Evolutionary conservation across 202 grass and related monocot species (phyloP), one percentile per base, ranked within the genome.

Genomic region (Brachypodium distachyon): DNA sequence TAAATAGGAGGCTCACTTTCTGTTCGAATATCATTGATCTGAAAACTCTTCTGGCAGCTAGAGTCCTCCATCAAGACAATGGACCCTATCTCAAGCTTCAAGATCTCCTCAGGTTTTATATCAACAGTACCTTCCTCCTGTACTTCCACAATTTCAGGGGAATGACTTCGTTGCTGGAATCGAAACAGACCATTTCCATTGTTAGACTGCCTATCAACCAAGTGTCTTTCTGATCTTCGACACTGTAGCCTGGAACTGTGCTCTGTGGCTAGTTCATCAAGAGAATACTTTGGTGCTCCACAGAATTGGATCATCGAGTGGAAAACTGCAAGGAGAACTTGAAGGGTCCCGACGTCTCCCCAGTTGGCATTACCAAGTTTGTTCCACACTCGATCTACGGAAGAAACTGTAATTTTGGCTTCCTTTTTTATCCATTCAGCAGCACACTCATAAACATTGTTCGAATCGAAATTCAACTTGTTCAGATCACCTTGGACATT

Each of bases 361-460:
- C 96, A 99, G 72, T 99, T 99, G 82, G 96, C 92, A 87, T 99
- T 99, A 61, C 96, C 96, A 60, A 99, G 89, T 71, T 99, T 99
- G 84, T 99, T 99, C 96, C 96, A 99, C 9, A 99, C 80, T 32
- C 74, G 85, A 70, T 99, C 96, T 66, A 93, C 76, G 6, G 96
- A 87, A 61, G 96, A 99, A 83, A 99, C 85, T 11, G 81, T 87
- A 61, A 99, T 92, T 83, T 75, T 87, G 9, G 89, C 85, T 78
- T 99, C 87, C 2, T 74, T 76, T 81, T 87, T 90, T 73, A 96
- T 87, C 96, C 96, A 99, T 51, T 90, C 75, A 37, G 92, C 96
- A 84, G 96, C 96, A 81, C 71, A 93, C 58, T 85, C 77, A 78
- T 98, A 98, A 36, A 92, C 96, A 85, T 92, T 90, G 72, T 71